Evolutionary conservation across 768 basidiomycete species (phyloP), one percentile per base, ranked within the genome.

Genomic region (Kwoniella pini): DNA sequence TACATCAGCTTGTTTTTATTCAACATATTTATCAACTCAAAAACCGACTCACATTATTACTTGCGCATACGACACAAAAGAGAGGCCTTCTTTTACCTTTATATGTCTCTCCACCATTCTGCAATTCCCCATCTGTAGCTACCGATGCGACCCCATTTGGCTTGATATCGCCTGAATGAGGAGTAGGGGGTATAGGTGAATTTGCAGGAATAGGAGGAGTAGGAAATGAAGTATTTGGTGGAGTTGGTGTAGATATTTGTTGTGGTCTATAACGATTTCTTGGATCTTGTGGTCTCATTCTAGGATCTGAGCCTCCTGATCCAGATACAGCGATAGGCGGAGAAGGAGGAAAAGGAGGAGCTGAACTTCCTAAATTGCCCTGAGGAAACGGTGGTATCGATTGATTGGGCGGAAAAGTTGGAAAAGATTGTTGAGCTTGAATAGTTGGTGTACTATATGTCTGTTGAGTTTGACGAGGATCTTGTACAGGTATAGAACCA

Each of bases 41-140:
- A 15, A 36, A 36, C 39, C 26, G n/a, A 80, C 85, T 62, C 77
- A 90, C 94, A 82, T 98, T 91, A 75, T 99, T 99, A 74, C 92
- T 97, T n/a, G 96, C 95, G 76, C 96, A 99, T 30, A 98, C 96
- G 9, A 99, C 91, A 74, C 96, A 98, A 80, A 98, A 98, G 45
- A 96, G 75, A 1, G 91, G 91, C 11, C 89, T 82, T 11, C 83
- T 80, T 78, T 85, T 60, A 30, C 58, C 57, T 17, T 43, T 39
- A 11, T 17, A 19, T 48, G 27, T 19, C n/a, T 45, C 48, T 48
- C 55, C 57, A 10, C 51, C 38, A 52, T 46, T 22, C 9, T 50
- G 57, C 11, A 30, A 24, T 1, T 54, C 44, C n/a, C 52, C 51
- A 43, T 54, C 43, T 1, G 17, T 17, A 19, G 36, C 31, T 17